Conservation (phyloP, 306 rosid genomes). For the Gleditsia sinensis region DNA sequence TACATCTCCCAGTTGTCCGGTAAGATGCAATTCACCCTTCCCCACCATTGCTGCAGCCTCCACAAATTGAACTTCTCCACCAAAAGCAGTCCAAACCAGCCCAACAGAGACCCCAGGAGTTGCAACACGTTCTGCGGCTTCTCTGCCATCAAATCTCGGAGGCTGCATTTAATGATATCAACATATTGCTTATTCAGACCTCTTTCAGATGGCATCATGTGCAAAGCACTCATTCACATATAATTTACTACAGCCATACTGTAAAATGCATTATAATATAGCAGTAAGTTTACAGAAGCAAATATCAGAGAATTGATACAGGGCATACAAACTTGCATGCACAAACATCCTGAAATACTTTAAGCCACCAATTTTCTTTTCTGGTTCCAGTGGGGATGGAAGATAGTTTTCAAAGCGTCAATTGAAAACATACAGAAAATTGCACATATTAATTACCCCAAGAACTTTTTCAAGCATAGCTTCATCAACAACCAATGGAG, state of each 20-base stretch:
- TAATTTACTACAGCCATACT: background rate
- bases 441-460: constrained; percentile 69
- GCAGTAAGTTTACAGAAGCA: background rate
- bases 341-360: constrained; percentile 20
- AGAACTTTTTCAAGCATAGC: constrained; percentile 92
- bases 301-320: constrained; percentile 8
- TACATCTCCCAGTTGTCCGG: constrained; percentile 98
- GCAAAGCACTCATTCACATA: background rate
- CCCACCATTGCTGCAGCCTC: constrained; percentile 93
- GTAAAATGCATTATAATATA: background rate
- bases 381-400: background rate
- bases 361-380: background rate
- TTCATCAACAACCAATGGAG: constrained; percentile 83
- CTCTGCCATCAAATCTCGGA: constrained; percentile 86
- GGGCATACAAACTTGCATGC: constrained; percentile 1
- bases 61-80: constrained; percentile 99
- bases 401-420: constrained; percentile 12
- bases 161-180: constrained; percentile 64
- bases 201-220: background rate
- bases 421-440: constrained; percentile 15
- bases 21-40: constrained; percentile 94
- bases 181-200: background rate
- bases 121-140: constrained; percentile 87
- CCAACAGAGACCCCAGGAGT: constrained; percentile 89
- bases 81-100: constrained; percentile 94